Conservation (phyloP, 2,329 filamentous ascomycete species). For the Orbilia ellipsospora region DNA sequence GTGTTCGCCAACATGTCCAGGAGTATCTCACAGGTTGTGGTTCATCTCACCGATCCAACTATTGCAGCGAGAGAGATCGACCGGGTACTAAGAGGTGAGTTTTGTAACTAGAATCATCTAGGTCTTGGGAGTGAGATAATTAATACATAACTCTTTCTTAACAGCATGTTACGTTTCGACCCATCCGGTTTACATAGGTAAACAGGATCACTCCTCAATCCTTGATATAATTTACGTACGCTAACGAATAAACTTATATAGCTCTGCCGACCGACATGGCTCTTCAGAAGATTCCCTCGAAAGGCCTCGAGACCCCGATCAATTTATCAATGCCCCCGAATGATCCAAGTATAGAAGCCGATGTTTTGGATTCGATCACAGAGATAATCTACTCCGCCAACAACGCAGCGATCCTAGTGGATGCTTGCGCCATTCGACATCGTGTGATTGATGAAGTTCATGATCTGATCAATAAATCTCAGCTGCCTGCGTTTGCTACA, state of each 20-base stretch:
- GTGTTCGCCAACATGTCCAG: constrained; percentile 83
- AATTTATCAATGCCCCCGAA: constrained; percentile 75
- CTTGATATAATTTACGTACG: too few species aligned
- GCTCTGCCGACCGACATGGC: constrained; percentile 83
- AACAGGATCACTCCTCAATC: not conserved
- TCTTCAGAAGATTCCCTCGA: constrained; percentile 78
- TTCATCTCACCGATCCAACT: constrained; percentile 75
- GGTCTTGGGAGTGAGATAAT: not conserved
- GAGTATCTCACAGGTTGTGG: constrained; percentile 76
- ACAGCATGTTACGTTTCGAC: constrained; percentile 72
- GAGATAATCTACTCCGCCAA: constrained; percentile 78
- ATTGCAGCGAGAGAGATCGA: constrained; percentile 82
- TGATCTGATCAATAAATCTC: constrained; percentile 76
- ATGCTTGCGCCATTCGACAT: constrained; percentile 84
- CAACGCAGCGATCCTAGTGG: constrained; percentile 81
- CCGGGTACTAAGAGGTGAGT: constrained; percentile 74
- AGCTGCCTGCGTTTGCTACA: constrained; percentile 84
- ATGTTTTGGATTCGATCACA: constrained; percentile 82
- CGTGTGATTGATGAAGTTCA: constrained; percentile 78
- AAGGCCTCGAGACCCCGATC: constrained; percentile 75
- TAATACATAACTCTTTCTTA: not conserved
- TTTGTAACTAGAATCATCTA: too few species aligned
- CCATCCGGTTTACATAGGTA: constrained; percentile 79
- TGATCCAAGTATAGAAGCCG: constrained; percentile 77
- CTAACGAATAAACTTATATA: constrained; percentile 59